phyloP scores from a whole-genome alignment of 108 stramenopile species.

The Skeletonema marinoi region DNA sequence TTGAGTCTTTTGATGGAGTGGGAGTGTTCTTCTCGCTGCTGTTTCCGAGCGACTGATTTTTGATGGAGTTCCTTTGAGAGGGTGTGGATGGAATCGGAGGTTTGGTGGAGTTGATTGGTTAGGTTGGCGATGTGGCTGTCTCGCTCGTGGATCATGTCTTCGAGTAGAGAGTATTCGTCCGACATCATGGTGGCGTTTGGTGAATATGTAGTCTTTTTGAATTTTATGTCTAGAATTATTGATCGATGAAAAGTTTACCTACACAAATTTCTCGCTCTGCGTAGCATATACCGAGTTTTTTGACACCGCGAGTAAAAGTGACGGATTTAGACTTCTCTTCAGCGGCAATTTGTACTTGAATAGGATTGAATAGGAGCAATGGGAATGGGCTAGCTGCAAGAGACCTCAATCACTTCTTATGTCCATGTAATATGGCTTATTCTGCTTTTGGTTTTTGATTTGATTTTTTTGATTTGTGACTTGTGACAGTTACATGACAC shows the following conservation, averaged over 20 bases:
- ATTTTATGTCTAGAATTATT: background rate
- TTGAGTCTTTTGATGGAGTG: constrained; percentile 30
- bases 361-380: too few species aligned
- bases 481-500: too few species aligned
- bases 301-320: too few species aligned
- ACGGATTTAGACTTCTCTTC: too few species aligned
- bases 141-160: constrained; percentile 36
- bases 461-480: too few species aligned
- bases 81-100: constrained; percentile 25
- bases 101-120: constrained; percentile 38
- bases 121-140: constrained; percentile 46
- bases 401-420: too few species aligned
- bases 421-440: too few species aligned
- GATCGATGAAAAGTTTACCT: background rate
- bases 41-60: constrained; percentile 19
- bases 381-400: too few species aligned
- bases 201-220: background rate
- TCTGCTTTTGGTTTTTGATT: too few species aligned
- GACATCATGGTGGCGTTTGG: constrained; percentile 6
- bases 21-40: constrained; percentile 41
- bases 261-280: background rate
- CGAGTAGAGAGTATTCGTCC: constrained; percentile 30
- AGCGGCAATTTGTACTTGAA: too few species aligned
- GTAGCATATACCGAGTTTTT: too few species aligned
- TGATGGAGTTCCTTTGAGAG: constrained; percentile 24